A percentile compares a stretch with the other conserved stretches of the same genome.
Conservation (phyloP, 1,284 basidiomycete species). For the Sanghuangporus baumii region DNA sequence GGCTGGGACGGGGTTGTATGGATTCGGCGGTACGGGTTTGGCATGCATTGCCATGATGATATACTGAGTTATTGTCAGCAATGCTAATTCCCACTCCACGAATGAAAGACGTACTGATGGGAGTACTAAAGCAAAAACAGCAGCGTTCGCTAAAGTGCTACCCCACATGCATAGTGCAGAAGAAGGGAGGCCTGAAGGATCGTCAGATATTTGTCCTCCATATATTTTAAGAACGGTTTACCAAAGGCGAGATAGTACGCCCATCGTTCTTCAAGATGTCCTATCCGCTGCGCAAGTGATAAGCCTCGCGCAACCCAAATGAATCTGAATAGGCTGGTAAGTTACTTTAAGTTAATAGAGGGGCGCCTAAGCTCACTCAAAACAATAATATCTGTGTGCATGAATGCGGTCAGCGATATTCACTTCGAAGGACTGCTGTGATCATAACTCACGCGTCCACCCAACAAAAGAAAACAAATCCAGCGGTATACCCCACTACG, state of each 20-base stretch:
- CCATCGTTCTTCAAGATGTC: slow-evolving; percentile 81
- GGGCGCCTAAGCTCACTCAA: slow-evolving; percentile 54
- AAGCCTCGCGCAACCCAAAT: slow-evolving; percentile 72
- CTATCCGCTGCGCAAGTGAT: slow-evolving; percentile 59
- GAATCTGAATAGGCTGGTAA: slow-evolving; percentile 40
- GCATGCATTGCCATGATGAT: slow-evolving; percentile 76
- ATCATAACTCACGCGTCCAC: slow-evolving; percentile 65
- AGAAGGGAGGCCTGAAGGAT: slow-evolving; percentile 48
- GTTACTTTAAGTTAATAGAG: neutral
- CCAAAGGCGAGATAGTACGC: slow-evolving; percentile 81
- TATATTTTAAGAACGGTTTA: slow-evolving; percentile 24
- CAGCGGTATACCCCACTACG: slow-evolving; percentile 48
- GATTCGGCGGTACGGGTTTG: slow-evolving; percentile 58
- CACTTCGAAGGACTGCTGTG: slow-evolving; percentile 5
- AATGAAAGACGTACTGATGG: slow-evolving; percentile 50
- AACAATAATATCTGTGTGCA: slow-evolving; percentile 73
- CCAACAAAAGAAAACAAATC: slow-evolving; percentile 76
- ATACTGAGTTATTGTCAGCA: slow-evolving; percentile 40
- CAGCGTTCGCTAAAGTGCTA: slow-evolving; percentile 66
- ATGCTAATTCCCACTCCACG: neutral
- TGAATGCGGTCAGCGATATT: slow-evolving; percentile 10
- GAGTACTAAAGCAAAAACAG: slow-evolving; percentile 73
- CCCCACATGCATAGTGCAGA: slow-evolving; percentile 66
- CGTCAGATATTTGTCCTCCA: neutral
- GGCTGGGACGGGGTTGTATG: slow-evolving; percentile 53